Conservation (phyloP, 139 green algal species). For the Tetraselmis striata region DNA sequence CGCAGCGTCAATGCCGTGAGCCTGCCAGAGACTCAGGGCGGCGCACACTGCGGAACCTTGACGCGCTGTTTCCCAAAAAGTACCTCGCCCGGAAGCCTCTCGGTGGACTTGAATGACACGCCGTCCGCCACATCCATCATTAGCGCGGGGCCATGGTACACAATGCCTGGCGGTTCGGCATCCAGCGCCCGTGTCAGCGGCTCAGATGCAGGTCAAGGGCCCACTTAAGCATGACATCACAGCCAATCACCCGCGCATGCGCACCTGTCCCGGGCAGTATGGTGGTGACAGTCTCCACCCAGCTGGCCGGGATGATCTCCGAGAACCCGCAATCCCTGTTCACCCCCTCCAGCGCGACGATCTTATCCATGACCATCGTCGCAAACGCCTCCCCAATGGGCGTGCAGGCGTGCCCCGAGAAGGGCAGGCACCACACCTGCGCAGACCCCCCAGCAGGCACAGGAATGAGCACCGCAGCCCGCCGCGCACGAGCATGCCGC, state of each 20-base stretch:
- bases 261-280: not conserved
- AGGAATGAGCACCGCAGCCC: no score
- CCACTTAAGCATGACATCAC: no score
- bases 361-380: not conserved
- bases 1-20: no score
- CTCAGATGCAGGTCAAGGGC: no score
- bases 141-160: not conserved
- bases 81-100: not conserved
- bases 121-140: not conserved
- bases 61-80: no score
- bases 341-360: not conserved
- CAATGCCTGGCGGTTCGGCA: no score
- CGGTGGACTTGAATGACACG: not conserved
- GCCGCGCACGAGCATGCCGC: no score
- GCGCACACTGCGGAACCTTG: no score
- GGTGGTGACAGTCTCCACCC: not conserved
- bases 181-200: no score
- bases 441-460: no score
- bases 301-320: not conserved
- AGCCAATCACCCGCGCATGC: no score
- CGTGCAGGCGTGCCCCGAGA: not conserved
- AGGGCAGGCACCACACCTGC: not conserved
- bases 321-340: not conserved
- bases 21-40: no score
- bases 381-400: not conserved